Conservation (phyloP, 1,284 basidiomycete genomes). For the Pisolithus thermaeus region DNA sequence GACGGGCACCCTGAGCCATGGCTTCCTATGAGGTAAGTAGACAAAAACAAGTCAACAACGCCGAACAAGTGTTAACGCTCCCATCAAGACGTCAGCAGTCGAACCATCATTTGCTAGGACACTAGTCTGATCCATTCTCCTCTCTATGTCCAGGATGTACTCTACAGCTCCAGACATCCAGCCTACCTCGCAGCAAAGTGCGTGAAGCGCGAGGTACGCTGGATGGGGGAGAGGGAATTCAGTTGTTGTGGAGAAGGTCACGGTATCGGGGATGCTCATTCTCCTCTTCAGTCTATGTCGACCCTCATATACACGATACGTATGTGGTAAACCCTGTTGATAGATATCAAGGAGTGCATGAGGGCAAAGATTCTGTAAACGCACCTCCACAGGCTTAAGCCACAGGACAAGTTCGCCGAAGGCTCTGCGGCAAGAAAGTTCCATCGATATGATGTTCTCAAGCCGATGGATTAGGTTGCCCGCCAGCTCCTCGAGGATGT, state of each 20-base stretch:
- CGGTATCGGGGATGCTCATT: neutral
- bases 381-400: neutral
- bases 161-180: slow-evolving; percentile 25
- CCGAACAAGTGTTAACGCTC: neutral
- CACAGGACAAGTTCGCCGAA: neutral
- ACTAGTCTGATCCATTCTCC: slow-evolving; percentile 22
- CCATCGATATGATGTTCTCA: neutral
- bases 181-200: slow-evolving; percentile 23
- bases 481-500: neutral
- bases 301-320: neutral
- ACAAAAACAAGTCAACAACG: too few species aligned
- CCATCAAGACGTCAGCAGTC: slow-evolving; percentile 1
- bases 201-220: slow-evolving; percentile 20
- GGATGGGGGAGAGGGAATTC: slow-evolving; percentile 7
- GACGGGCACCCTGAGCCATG: too few species aligned
- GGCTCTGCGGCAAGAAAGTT: neutral
- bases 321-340: neutral
- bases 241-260: neutral
- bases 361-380: neutral
- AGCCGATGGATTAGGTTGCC: neutral
- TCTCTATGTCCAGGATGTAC: slow-evolving; percentile 17
- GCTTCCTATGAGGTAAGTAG: too few species aligned
- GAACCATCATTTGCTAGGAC: slow-evolving; percentile 21
- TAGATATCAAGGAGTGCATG: neutral
- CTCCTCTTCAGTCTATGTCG: neutral